phyloP scores from a whole-genome alignment of 1,284 basidiomycete genomes.

The Ceratobasidium papillatum region DNA sequence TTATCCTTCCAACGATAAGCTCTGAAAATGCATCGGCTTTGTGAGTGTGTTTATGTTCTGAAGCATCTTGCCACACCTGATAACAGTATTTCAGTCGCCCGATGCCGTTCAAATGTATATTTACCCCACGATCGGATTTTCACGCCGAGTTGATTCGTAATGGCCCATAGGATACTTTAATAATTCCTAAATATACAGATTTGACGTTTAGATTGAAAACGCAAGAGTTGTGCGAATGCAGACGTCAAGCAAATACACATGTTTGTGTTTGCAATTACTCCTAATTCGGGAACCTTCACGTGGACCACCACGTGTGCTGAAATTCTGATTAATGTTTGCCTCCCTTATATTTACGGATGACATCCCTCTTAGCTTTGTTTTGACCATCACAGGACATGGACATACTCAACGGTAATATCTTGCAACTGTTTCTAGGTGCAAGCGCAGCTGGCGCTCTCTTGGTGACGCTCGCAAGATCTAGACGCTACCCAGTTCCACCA shows the following conservation, averaged over 20 bases:
- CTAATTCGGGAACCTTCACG: background rate
- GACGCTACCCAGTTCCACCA: background rate
- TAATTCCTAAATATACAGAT: background rate
- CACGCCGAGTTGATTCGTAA: conserved; percentile 2
- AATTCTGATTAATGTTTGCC: background rate
- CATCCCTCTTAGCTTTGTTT: too few species aligned
- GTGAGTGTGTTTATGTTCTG: background rate
- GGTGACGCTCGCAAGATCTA: background rate
- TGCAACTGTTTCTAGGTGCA: background rate
- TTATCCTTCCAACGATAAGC: background rate
- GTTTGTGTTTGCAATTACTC: too few species aligned
- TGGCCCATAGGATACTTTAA: background rate
- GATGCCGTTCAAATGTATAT: conserved; percentile 20
- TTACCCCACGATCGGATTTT: background rate
- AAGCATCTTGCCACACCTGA: background rate
- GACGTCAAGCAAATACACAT: too few species aligned
- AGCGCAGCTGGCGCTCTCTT: background rate
- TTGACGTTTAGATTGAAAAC: too few species aligned
- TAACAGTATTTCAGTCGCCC: background rate
- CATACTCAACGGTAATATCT: background rate
- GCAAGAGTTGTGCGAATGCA: too few species aligned
- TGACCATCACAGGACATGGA: background rate
- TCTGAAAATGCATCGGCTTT: background rate
- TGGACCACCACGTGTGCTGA: background rate
- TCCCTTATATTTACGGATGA: too few species aligned